These are phyloP conservation scores for Centaurea solstitialis DNA, from an alignment of 129 eudicot genomes.

Conservation along the genomic window DNA sequence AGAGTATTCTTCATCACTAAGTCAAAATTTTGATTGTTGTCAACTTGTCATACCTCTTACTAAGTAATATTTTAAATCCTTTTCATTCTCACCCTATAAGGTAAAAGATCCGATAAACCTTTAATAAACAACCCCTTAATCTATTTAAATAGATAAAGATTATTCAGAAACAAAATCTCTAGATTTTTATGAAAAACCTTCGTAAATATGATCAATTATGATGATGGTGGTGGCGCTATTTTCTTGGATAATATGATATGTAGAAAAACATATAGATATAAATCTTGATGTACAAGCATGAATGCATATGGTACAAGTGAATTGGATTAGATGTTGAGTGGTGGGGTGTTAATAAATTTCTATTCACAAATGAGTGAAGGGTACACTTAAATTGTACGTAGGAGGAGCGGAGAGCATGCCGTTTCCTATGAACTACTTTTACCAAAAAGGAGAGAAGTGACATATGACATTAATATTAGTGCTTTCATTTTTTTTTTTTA, in stretches of 20 bases:
- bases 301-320: background rate
- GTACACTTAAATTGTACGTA: conserved; percentile 37
- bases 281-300: background rate
- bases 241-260: background rate
- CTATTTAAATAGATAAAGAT: too few species aligned
- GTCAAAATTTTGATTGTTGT: too few species aligned
- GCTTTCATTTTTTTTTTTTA: conserved; percentile 24
- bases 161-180: background rate
- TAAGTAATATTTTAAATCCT: too few species aligned
- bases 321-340: conserved; percentile 9
- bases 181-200: background rate
- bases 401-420: conserved; percentile 18
- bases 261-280: too few species aligned
- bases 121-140: too few species aligned
- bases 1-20: too few species aligned
- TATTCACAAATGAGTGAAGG: conserved; percentile 23
- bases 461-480: conserved; percentile 30
- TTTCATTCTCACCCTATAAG: too few species aligned
- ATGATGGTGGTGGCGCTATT: background rate
- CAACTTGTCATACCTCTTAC: too few species aligned
- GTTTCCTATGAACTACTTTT: conserved; percentile 26
- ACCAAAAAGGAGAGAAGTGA: conserved; percentile 30
- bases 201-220: background rate
- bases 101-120: too few species aligned
- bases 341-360: background rate